phyloP scores from a whole-genome alignment of 129 eudicot species.

The Ambrosia artemisiifolia region DNA sequence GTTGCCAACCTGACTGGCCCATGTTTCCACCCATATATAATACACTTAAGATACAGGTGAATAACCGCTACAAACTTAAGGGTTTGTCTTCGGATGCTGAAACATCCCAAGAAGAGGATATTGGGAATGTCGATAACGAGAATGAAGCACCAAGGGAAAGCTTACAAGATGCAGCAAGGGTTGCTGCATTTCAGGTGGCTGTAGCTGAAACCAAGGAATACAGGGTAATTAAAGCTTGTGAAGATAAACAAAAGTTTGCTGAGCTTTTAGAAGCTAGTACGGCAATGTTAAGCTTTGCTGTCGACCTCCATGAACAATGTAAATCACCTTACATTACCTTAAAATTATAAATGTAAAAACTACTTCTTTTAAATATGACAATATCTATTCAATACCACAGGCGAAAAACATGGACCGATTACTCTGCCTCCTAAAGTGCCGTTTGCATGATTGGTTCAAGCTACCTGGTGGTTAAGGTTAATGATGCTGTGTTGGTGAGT shows the following conservation, averaged over 20 bases:
- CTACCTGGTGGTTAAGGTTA: slow-evolving; percentile 1
- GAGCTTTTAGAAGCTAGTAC: background rate
- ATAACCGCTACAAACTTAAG: slow-evolving; percentile 4
- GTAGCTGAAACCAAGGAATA: background rate
- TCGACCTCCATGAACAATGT: background rate
- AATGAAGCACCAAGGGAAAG: background rate
- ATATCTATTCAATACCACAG: slow-evolving; percentile 5
- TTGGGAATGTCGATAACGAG: background rate
- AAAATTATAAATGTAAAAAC: background rate
- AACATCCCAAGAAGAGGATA: background rate
- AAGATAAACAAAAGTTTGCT: background rate
- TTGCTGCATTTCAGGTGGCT: background rate
- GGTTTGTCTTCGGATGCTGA: background rate
- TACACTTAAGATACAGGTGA: background rate
- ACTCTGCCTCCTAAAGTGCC: slow-evolving; percentile 10
- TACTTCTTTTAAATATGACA: slow-evolving; percentile 11
- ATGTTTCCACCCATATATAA: background rate
- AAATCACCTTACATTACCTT: slow-evolving; percentile 4
- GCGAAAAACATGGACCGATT: background rate
- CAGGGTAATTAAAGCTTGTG: background rate
- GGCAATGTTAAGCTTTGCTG: background rate
- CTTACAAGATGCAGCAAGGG: background rate
- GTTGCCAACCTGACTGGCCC: too few relatives aligned
- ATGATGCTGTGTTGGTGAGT: background rate
- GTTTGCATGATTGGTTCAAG: background rate